Percentiles rank a stretch among this genome's conserved stretches.
These are phyloP conservation scores for Penicillium lagena DNA, from an alignment of 495 filamentous ascomycete species.

Conservation along the genomic window DNA sequence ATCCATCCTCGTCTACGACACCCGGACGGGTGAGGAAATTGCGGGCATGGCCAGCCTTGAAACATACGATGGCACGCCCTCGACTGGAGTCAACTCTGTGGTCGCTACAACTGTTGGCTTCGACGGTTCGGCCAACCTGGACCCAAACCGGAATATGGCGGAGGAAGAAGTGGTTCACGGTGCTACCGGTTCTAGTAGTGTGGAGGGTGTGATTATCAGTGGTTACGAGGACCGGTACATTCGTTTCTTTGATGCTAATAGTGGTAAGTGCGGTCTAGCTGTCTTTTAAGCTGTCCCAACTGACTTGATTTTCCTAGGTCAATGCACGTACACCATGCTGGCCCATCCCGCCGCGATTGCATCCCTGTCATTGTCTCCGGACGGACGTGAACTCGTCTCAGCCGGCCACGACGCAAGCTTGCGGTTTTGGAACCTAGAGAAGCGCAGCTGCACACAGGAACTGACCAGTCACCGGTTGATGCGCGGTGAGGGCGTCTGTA, in stretches of 20 bases:
- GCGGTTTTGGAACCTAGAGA: constrained; percentile 97
- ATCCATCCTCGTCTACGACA: constrained; percentile 85
- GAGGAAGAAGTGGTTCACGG: constrained; percentile 69
- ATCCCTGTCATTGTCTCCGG: constrained; percentile 80
- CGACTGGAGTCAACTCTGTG: constrained; percentile 84
- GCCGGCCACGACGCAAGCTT: constrained; percentile 92
- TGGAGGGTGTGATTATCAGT: constrained; percentile 88
- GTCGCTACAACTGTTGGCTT: constrained; percentile 79
- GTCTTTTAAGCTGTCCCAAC: constrained; percentile 6
- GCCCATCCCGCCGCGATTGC: constrained; percentile 92
- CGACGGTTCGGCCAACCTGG: constrained; percentile 60
- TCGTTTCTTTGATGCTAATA: constrained; percentile 96
- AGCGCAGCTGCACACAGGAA: constrained; percentile 86
- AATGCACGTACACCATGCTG: constrained; percentile 99
- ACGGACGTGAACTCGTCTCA: constrained; percentile 89
- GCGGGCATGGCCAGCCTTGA: constrained; percentile 87
- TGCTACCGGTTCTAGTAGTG: constrained; percentile 78
- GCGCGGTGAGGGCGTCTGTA: constrained; percentile 90
- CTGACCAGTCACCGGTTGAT: constrained; percentile 85
- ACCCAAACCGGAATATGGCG: constrained; percentile 51
- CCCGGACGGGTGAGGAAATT: constrained; percentile 83
- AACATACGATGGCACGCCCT: constrained; percentile 81
- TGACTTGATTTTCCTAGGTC: constrained; percentile 55
- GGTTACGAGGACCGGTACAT: constrained; percentile 95
- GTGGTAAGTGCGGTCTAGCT: constrained; percentile 59